phyloP scores from a whole-genome alignment of 164 flowering plant genomes.

The Protea cynaroides region DNA sequence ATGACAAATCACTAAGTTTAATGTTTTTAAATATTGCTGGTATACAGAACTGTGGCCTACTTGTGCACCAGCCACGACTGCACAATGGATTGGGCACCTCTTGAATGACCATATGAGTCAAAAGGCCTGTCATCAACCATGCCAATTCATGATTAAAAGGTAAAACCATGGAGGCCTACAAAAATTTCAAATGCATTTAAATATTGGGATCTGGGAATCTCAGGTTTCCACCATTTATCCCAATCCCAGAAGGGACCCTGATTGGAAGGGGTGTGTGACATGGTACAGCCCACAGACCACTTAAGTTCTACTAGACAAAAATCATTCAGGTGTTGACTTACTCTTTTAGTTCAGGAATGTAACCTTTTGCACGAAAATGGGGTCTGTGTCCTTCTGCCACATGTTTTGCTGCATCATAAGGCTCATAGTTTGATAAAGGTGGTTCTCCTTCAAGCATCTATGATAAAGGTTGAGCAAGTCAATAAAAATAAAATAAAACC shows the following conservation, averaged over 20 bases:
- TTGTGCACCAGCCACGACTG: too few species aligned
- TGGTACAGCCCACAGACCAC: not conserved
- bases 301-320: too few species aligned
- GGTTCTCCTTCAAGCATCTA: conserved; percentile 99
- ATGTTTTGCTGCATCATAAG: conserved; percentile 91
- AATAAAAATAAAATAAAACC: too few species aligned
- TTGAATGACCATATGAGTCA: not conserved
- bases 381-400: conserved; percentile 94
- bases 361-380: conserved; percentile 62
- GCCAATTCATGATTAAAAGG: not conserved
- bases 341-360: conserved; percentile 64
- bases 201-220: too few species aligned
- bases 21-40: too few species aligned
- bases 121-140: not conserved
- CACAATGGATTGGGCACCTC: not conserved
- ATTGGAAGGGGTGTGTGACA: not conserved
- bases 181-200: not conserved
- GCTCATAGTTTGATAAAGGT: conserved; percentile 77
- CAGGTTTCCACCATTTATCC: too few species aligned
- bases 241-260: not conserved
- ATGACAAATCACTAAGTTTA: too few species aligned
- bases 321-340: conserved; percentile 32
- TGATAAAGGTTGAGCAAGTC: conserved; percentile 8
- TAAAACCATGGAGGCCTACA: not conserved
- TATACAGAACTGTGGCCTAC: too few species aligned